Conservation (phyloP, 345 rosid genomes). For the Hevea brasiliensis region DNA sequence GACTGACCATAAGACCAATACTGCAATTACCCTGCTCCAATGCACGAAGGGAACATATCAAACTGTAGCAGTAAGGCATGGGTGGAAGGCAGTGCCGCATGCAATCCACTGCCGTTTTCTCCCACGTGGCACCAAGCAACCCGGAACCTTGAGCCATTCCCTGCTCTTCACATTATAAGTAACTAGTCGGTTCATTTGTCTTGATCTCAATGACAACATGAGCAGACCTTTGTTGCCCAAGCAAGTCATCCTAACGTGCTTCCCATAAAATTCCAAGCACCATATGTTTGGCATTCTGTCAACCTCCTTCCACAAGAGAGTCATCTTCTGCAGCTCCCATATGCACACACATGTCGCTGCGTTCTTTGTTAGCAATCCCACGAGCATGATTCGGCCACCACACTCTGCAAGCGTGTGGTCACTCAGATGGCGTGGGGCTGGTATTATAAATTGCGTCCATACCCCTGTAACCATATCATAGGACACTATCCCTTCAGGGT, state of each 20-base stretch:
- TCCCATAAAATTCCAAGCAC: constrained; percentile 99
- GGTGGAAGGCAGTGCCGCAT: constrained; percentile 85
- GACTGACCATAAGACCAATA: constrained; percentile 1
- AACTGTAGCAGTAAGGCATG: constrained; percentile 67
- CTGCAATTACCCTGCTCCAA: constrained; percentile 3
- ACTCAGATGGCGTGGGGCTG: constrained; percentile 69
- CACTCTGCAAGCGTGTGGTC: constrained; percentile 92
- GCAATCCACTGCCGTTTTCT: constrained; percentile 91
- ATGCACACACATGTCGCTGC: constrained; percentile 98
- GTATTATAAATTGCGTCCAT: constrained; percentile 80
- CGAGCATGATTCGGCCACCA: constrained; percentile 80
- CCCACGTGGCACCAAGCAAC: constrained; percentile 69
- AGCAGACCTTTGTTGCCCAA: constrained; percentile 96
- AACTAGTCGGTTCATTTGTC: constrained; percentile 87
- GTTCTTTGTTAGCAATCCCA: constrained; percentile 84
- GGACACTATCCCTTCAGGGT: constrained; percentile 89
- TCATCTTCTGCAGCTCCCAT: constrained; percentile 99
- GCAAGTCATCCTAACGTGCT: constrained; percentile 98
- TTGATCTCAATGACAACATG: constrained; percentile 84
- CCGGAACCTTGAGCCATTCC: constrained; percentile 91
- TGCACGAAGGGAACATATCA: constrained; percentile 29
- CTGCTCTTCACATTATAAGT: constrained; percentile 64
- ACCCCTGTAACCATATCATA: constrained; percentile 65
- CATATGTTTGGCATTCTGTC: constrained; percentile 99
- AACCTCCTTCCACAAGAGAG: constrained; percentile 99